Conservation (phyloP, 352 stramenopile species). For the Globisporangium cylindrosporum region DNA sequence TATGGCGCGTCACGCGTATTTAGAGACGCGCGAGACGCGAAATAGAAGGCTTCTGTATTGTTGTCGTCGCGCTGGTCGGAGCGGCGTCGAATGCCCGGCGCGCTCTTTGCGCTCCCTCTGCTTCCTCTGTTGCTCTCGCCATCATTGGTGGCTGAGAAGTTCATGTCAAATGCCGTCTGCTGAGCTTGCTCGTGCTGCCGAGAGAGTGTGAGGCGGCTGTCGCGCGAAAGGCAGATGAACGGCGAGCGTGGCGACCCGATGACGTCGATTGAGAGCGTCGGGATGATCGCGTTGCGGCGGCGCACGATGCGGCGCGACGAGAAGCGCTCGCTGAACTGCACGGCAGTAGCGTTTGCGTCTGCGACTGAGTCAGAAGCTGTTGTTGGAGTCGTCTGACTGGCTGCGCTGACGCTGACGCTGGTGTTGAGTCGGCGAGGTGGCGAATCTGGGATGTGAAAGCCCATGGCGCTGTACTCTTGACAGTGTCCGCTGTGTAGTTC, state of each 20-base stretch:
- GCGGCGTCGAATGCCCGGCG: conserved; percentile 10
- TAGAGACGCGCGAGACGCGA: conserved; percentile 2
- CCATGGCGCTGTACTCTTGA: conserved; percentile 32
- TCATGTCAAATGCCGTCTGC: background rate
- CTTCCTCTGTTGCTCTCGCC: background rate
- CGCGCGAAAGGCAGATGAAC: conserved; percentile 30
- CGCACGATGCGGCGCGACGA: conserved; percentile 18
- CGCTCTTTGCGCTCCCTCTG: conserved; percentile 9
- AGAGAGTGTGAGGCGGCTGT: conserved; percentile 31
- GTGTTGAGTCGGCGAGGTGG: conserved; percentile 13
- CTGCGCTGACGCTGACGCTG: conserved; percentile 15
- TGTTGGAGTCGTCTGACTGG: conserved; percentile 13
- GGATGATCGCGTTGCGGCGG: conserved; percentile 61
- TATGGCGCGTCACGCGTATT: conserved; percentile 9
- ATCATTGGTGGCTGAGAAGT: background rate
- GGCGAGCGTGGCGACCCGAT: conserved; percentile 44
- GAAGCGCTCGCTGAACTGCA: conserved; percentile 14
- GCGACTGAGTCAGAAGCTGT: background rate
- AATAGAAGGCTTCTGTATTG: background rate
- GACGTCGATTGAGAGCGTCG: conserved; percentile 39
- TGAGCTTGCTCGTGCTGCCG: conserved; percentile 32
- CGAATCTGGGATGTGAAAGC: conserved; percentile 67
- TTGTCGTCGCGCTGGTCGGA: conserved; percentile 1
- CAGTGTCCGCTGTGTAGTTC: background rate
- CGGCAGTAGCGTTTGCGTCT: background rate